Percentiles rank a stretch among this genome's conserved stretches.
Conservation (phyloP, 345 rosid genomes). For the Barbarea vulgaris region DNA sequence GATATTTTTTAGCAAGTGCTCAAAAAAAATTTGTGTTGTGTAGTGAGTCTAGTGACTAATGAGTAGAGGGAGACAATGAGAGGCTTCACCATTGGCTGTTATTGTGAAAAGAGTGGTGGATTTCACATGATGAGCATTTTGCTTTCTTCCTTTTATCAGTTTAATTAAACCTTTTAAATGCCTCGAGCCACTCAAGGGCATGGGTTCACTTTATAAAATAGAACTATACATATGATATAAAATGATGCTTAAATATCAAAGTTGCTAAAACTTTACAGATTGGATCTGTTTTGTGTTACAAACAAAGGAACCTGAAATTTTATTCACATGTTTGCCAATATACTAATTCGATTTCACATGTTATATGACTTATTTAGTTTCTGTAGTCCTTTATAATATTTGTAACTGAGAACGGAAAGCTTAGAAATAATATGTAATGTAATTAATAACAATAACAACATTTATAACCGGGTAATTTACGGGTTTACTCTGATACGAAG, state of each 20-base stretch:
- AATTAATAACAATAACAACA: no score
- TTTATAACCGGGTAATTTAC: no score
- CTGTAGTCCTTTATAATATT: no score
- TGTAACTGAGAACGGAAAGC: background rate
- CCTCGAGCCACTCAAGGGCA: conserved; percentile 42
- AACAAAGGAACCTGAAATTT: background rate
- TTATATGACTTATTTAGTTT: background rate
- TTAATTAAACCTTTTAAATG: conserved; percentile 16
- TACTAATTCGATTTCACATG: background rate
- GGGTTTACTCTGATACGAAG: no score
- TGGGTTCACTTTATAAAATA: conserved; percentile 24
- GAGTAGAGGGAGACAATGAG: conserved; percentile 34
- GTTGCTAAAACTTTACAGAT: conserved; percentile 23
- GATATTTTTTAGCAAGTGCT: no score
- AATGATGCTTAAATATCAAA: background rate
- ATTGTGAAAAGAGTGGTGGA: conserved; percentile 27
- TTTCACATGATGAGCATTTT: conserved; percentile 39
- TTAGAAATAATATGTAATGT: background rate
- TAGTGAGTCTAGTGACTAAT: no score
- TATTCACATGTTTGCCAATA: background rate
- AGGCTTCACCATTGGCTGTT: conserved; percentile 26
- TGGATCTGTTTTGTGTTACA: conserved; percentile 9
- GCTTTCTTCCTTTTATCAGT: conserved; percentile 23
- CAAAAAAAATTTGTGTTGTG: no score
- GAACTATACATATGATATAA: no score